Conservation (phyloP, 441 rosid species). For the Bruguiera hainesii region DNA sequence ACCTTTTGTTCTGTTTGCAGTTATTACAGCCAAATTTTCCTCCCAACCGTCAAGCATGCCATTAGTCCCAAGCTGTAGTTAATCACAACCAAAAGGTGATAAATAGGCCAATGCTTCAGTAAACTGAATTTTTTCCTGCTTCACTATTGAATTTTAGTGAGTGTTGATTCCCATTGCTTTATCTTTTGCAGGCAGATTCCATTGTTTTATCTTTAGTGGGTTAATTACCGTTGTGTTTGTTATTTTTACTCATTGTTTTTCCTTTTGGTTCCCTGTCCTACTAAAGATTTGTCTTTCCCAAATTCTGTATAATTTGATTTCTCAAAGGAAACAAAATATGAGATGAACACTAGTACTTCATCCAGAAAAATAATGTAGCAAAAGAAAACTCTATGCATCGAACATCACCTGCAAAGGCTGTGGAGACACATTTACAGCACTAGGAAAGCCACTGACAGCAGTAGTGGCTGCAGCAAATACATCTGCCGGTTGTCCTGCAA, state of each 20-base stretch:
- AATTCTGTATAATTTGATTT: too few relatives aligned
- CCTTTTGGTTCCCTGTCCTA: too few relatives aligned
- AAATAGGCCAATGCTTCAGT: slow-evolving; percentile 4
- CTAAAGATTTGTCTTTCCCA: too few relatives aligned
- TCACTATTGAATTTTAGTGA: too few relatives aligned
- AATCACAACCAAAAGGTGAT: slow-evolving; percentile 16
- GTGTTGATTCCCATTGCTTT: too few relatives aligned
- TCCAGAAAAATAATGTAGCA: background rate
- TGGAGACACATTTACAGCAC: slow-evolving; percentile 37
- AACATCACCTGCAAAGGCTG: slow-evolving; percentile 60
- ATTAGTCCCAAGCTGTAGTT: slow-evolving; percentile 56
- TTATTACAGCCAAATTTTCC: slow-evolving; percentile 91
- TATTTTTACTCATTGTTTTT: too few relatives aligned
- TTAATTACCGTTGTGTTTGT: too few relatives aligned
- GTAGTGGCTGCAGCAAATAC: slow-evolving; percentile 58
- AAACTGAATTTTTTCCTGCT: background rate
- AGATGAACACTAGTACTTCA: slow-evolving; percentile 1
- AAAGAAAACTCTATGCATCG: slow-evolving; percentile 12
- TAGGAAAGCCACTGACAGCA: slow-evolving; percentile 32
- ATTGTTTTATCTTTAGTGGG: too few relatives aligned
- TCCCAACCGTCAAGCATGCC: slow-evolving; percentile 98
- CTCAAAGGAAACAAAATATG: slow-evolving; percentile 1
- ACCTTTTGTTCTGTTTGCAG: slow-evolving; percentile 95
- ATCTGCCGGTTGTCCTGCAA: slow-evolving; percentile 98
- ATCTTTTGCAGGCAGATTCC: too few relatives aligned